phyloP scores from a whole-genome alignment of 345 rosid species.

The Gossypium raimondii region DNA sequence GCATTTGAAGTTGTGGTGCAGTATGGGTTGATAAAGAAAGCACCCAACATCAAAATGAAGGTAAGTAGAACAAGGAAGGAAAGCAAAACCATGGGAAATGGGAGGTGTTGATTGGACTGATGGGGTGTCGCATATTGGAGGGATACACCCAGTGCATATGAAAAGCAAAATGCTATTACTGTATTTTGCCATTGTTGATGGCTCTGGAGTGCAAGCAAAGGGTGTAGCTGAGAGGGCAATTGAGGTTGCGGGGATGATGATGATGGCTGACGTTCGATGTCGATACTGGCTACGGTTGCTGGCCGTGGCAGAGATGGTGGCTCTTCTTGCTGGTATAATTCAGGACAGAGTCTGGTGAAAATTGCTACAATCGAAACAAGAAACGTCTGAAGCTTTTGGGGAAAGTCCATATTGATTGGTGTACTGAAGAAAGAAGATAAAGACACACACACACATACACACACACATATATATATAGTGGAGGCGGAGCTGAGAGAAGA shows the following conservation, averaged over 20 bases:
- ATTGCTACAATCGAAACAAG: neutral
- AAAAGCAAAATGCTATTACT: neutral
- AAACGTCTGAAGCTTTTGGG: neutral
- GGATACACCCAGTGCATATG: neutral
- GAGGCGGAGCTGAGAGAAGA: no score
- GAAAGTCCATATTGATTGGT: neutral
- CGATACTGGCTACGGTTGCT: neutral
- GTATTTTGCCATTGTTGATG: neutral
- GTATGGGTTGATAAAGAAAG: neutral
- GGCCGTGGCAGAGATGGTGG: neutral
- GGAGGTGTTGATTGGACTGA: neutral
- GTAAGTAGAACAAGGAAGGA: neutral
- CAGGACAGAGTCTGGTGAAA: neutral
- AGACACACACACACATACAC: neutral
- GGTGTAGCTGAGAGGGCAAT: neutral
- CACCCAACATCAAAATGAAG: neutral
- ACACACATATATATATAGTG: neutral
- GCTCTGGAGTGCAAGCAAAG: neutral
- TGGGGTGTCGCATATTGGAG: neutral
- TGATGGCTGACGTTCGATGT: neutral
- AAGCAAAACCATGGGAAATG: neutral
- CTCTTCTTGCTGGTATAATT: neutral
- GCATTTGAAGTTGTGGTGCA: neutral
- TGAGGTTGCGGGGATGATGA: neutral
- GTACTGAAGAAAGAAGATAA: neutral